These are phyloP conservation scores for Candida tibetensis DNA, from an alignment of 805 yeast species.

Conservation along the genomic window DNA sequence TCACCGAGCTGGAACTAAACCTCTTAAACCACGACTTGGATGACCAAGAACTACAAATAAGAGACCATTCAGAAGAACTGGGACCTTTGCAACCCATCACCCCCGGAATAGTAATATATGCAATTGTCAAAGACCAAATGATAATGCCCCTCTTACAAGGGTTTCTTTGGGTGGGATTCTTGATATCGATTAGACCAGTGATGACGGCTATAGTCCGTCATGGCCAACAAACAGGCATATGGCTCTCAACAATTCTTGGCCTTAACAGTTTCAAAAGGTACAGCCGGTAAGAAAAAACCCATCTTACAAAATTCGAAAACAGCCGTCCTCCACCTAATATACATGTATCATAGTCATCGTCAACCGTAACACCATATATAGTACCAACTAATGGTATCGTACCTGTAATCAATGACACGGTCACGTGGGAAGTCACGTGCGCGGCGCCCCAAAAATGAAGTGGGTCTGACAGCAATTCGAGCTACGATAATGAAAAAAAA, in stretches of 20 bases:
- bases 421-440: too few species aligned
- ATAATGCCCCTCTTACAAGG: slow-evolving; percentile 57
- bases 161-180: slow-evolving; percentile 41
- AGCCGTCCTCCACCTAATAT: too few species aligned
- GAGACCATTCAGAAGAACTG: slow-evolving; percentile 1
- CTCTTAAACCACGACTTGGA: slow-evolving; percentile 10
- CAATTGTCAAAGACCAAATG: slow-evolving; percentile 49
- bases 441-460: too few species aligned
- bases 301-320: slow-evolving; percentile 1
- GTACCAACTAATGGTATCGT: too few species aligned
- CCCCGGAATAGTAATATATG: slow-evolving; percentile 45
- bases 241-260: slow-evolving; percentile 22
- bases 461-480: too few species aligned
- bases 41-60: slow-evolving; percentile 3
- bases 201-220: slow-evolving; percentile 20
- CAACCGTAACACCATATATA: too few species aligned
- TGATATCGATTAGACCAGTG: slow-evolving; percentile 39
- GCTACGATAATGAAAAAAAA: too few species aligned
- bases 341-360: too few species aligned
- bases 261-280: background rate
- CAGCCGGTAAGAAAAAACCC: too few species aligned
- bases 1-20: slow-evolving; percentile 11
- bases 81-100: slow-evolving; percentile 40
- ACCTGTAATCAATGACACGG: too few species aligned
- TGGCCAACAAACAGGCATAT: slow-evolving; percentile 29